These are phyloP conservation scores for Scedosporium dehoogii DNA, from an alignment of 2,329 filamentous ascomycete genomes.

Conservation along the genomic window DNA sequence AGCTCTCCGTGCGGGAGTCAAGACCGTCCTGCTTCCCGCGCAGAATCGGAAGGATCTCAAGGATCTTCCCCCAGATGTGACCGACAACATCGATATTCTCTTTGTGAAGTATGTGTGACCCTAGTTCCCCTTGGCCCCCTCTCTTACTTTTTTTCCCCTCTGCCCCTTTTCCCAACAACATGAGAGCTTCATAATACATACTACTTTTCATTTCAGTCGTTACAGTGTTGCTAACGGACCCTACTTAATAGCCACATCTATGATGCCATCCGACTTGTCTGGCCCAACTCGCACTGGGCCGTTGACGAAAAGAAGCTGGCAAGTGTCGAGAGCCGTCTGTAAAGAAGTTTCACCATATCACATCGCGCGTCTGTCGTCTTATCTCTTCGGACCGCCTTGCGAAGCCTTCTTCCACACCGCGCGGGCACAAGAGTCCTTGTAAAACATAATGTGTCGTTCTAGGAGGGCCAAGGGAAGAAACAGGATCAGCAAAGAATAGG, in stretches of 20 bases:
- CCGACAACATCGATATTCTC: constrained; percentile 75
- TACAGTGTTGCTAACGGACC: constrained; percentile 11
- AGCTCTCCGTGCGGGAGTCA: constrained; percentile 83
- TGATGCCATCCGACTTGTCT: constrained; percentile 84
- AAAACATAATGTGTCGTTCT: background rate
- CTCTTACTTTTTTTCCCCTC: background rate
- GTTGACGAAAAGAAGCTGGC: constrained; percentile 53
- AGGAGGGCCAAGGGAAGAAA: background rate
- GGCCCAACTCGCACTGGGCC: constrained; percentile 84
- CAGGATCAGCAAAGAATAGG: no score
- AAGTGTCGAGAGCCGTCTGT: constrained; percentile 72
- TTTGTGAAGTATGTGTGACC: constrained; percentile 62
- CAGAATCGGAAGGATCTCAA: constrained; percentile 88
- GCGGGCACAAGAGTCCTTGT: no score
- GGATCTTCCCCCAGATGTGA: constrained; percentile 85
- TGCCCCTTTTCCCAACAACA: constrained; percentile 6
- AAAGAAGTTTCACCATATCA: constrained; percentile 16
- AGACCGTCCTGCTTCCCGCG: constrained; percentile 79
- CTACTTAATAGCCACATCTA: constrained; percentile 63
- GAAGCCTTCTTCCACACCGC: no score
- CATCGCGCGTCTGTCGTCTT: background rate
- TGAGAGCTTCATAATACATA: background rate
- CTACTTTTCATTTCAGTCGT: background rate
- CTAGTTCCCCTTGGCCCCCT: constrained; percentile 29
- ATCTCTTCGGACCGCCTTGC: background rate